Conservation (phyloP, 2,329 filamentous ascomycete species). For the Calonectria pauciramosa region DNA sequence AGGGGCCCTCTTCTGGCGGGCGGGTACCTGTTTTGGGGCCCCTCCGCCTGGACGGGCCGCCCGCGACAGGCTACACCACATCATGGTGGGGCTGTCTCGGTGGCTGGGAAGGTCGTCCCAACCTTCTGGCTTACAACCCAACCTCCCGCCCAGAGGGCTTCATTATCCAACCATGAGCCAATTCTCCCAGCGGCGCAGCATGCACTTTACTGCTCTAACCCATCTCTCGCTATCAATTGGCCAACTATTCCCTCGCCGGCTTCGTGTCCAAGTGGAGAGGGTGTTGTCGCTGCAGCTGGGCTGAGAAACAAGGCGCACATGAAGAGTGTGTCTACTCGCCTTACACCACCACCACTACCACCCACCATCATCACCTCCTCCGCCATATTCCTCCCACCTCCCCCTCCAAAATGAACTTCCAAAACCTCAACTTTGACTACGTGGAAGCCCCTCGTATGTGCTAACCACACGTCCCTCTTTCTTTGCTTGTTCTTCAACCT, state of each 20-base stretch:
- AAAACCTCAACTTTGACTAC: conserved; percentile 53
- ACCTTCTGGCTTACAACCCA: conserved; percentile 45
- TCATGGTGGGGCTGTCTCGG: conserved; percentile 39
- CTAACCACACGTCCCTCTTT: conserved; percentile 29
- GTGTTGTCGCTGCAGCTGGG: conserved; percentile 28
- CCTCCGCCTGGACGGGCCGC: conserved; percentile 23
- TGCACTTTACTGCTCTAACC: conserved; percentile 50
- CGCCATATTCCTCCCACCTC: conserved; percentile 22
- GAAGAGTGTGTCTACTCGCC: neutral
- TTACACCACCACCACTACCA: conserved; percentile 12
- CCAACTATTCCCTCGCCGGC: conserved; percentile 37
- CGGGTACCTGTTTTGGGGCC: conserved; percentile 8
- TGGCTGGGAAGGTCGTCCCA: conserved; percentile 45
- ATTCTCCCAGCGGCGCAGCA: conserved; percentile 43
- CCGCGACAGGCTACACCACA: conserved; percentile 15
- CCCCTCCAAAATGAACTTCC: conserved; percentile 54
- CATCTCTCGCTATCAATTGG: conserved; percentile 52
- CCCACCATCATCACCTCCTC: neutral
- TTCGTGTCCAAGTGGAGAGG: conserved; percentile 48
- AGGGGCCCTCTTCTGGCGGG: conserved; percentile 4
- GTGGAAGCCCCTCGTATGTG: conserved; percentile 53
- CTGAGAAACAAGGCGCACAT: conserved; percentile 1
- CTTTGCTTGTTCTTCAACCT: neutral
- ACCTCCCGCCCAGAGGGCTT: conserved; percentile 44
- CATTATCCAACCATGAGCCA: conserved; percentile 52